A percentile compares a stretch with the other conserved stretches of the same genome.
phyloP scores from a whole-genome alignment of 1,284 basidiomycete genomes.

The Malassezia brasiliensis region DNA sequence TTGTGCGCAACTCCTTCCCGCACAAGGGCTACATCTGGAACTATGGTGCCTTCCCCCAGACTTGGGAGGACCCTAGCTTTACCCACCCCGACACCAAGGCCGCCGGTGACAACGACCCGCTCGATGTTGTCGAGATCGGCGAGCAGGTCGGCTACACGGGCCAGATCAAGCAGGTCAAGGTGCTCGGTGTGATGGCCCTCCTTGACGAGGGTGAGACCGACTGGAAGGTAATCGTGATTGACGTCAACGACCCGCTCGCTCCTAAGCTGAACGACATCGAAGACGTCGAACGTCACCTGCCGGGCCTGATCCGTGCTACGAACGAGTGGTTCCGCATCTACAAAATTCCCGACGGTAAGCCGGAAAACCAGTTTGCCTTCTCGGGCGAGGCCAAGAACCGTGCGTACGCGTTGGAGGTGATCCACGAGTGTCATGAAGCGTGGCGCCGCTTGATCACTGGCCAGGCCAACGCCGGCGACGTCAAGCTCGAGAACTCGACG shows the following conservation, averaged over 20 bases:
- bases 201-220: constrained; percentile 48
- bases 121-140: constrained; percentile 99
- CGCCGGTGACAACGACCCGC: constrained; percentile 96
- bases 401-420: constrained; percentile 96
- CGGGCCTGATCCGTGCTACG: constrained; percentile 71
- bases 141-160: constrained; percentile 96
- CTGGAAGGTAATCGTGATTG: constrained; percentile 61
- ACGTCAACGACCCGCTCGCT: constrained; percentile 90
- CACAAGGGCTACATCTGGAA: constrained; percentile 73
- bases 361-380: constrained; percentile 97
- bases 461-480: constrained; percentile 52
- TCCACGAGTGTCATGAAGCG: constrained; percentile 96
- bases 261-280: constrained; percentile 96
- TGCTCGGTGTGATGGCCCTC: constrained; percentile 98
- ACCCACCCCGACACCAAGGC: constrained; percentile 96
- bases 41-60: constrained; percentile 77
- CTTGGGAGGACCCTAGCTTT: constrained; percentile 89
- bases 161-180: constrained; percentile 99
- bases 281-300: constrained; percentile 96
- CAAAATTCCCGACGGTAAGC: constrained; percentile 94
- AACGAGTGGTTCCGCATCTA: constrained; percentile 81
- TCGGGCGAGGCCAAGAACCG: constrained; percentile 95
- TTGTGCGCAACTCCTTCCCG: constrained; percentile 99
- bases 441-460: constrained; percentile 89
- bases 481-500: constrained; percentile 55